A percentile compares a stretch with the other conserved stretches of the same genome.
Evolutionary conservation across 441 rosid genomes (phyloP).

Genomic region (Mallotus repandus): DNA sequence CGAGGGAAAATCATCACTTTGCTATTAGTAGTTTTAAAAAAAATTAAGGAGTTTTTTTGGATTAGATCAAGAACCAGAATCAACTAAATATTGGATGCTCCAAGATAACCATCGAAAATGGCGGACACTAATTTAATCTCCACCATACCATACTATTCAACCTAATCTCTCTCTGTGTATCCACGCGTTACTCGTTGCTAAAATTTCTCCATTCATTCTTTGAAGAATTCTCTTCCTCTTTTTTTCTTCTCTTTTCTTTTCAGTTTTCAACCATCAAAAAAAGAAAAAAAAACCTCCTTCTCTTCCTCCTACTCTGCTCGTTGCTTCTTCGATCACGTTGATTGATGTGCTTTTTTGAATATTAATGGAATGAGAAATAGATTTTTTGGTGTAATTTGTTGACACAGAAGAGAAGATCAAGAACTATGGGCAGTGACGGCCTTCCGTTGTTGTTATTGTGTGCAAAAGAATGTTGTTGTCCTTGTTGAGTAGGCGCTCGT

Average conservation of each 20-base stretch:
- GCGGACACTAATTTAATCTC: slow-evolving; percentile 38
- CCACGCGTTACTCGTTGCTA: slow-evolving; percentile 32
- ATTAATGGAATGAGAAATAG: too few relatives aligned
- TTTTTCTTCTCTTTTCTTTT: background rate
- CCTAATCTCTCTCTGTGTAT: background rate
- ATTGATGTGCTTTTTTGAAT: too few relatives aligned
- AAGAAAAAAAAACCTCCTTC: too few relatives aligned
- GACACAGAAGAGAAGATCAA: slow-evolving; percentile 16
- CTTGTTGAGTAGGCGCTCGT: slow-evolving; percentile 88
- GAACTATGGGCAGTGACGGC: too few relatives aligned
- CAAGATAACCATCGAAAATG: slow-evolving; percentile 23
- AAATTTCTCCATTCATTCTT: slow-evolving; percentile 26
- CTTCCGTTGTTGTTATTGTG: background rate
- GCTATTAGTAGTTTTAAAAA: too few relatives aligned
- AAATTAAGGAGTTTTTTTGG: too few relatives aligned
- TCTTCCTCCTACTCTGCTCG: too few relatives aligned
- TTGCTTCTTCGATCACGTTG: too few relatives aligned
- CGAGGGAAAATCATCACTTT: too few relatives aligned
- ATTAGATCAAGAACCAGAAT: too few relatives aligned
- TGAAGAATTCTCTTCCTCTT: slow-evolving; percentile 34
- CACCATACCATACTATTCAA: slow-evolving; percentile 33
- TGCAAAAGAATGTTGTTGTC: slow-evolving; percentile 70
- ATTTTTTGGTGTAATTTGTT: slow-evolving; percentile 25
- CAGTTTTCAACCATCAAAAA: too few relatives aligned
- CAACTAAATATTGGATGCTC: slow-evolving; percentile 4